Evolutionary conservation across 2,329 filamentous ascomycete species (phyloP).

Genomic region (Talaromyces sp.): DNA sequence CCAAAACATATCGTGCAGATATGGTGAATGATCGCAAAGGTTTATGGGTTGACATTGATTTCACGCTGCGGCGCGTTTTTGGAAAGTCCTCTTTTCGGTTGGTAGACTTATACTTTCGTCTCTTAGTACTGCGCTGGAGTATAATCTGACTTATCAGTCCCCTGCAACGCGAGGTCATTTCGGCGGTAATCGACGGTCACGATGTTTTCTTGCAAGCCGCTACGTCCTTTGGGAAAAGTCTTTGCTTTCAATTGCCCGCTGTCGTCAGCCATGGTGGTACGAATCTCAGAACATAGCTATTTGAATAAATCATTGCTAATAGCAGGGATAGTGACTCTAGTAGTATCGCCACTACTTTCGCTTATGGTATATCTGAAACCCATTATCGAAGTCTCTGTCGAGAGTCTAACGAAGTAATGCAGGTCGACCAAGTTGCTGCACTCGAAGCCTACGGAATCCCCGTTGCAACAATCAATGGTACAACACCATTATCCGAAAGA

Average conservation of each 20-base stretch:
- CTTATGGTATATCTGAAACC: conserved; percentile 65
- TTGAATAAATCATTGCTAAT: neutral
- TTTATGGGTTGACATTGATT: conserved; percentile 61
- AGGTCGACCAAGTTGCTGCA: conserved; percentile 90
- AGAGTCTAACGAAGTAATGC: conserved; percentile 1
- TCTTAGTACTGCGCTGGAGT: neutral
- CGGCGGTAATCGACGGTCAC: conserved; percentile 72
- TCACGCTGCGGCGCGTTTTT: conserved; percentile 71
- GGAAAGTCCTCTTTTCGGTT: conserved; percentile 71
- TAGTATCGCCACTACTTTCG: conserved; percentile 82
- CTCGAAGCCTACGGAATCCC: conserved; percentile 70
- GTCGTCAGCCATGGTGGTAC: conserved; percentile 80
- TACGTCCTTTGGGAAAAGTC: conserved; percentile 76
- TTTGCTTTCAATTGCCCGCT: conserved; percentile 90
- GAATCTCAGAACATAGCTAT: conserved; percentile 31
- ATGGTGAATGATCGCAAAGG: conserved; percentile 28
- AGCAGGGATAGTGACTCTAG: conserved; percentile 67
- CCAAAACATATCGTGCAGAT: conserved; percentile 25
- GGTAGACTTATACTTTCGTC: neutral
- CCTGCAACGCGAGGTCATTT: conserved; percentile 82
- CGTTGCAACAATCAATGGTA: conserved; percentile 84
- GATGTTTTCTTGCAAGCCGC: conserved; percentile 90
- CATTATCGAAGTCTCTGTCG: neutral
- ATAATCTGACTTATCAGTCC: conserved; percentile 52
- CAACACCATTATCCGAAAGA: conserved; percentile 64